Evolutionary conservation across 176 grass and related monocot species (phyloP).

Genomic region (Oryza glaberrima): DNA sequence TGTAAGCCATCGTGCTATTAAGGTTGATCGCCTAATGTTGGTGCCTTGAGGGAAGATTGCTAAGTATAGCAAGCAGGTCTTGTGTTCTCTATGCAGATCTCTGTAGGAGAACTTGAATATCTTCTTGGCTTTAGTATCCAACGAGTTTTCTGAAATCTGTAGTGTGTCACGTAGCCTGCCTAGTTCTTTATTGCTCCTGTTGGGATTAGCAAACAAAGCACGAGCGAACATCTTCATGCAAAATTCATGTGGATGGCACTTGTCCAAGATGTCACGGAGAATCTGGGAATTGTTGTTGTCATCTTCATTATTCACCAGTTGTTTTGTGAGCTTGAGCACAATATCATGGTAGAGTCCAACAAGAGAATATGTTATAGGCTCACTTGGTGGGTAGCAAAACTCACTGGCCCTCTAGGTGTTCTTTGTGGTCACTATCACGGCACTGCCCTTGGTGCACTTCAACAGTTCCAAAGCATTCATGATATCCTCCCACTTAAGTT

Average conservation of each 20-base stretch:
- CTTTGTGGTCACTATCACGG: background rate
- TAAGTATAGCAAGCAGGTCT: slow-evolving; percentile 1
- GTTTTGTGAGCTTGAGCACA: too few relatives aligned
- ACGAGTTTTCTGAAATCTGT: too few relatives aligned
- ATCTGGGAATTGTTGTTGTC: too few relatives aligned
- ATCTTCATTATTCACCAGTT: too few relatives aligned
- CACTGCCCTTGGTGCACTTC: background rate
- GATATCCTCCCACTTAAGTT: background rate
- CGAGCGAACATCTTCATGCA: too few relatives aligned
- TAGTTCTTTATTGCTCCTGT: too few relatives aligned
- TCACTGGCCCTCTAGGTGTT: background rate
- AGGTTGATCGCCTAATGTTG: background rate
- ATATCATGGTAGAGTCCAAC: too few relatives aligned
- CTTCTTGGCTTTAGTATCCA: background rate
- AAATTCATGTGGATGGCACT: too few relatives aligned
- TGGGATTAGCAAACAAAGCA: too few relatives aligned
- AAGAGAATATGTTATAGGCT: background rate
- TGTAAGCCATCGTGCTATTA: background rate
- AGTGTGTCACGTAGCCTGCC: too few relatives aligned
- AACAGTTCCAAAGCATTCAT: background rate
- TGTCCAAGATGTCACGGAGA: too few relatives aligned
- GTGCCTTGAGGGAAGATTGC: background rate
- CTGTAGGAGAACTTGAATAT: background rate
- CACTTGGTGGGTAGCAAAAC: background rate
- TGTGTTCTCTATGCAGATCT: background rate